Conservation (phyloP, 306 rosid genomes). For the Fragaria vesca region DNA sequence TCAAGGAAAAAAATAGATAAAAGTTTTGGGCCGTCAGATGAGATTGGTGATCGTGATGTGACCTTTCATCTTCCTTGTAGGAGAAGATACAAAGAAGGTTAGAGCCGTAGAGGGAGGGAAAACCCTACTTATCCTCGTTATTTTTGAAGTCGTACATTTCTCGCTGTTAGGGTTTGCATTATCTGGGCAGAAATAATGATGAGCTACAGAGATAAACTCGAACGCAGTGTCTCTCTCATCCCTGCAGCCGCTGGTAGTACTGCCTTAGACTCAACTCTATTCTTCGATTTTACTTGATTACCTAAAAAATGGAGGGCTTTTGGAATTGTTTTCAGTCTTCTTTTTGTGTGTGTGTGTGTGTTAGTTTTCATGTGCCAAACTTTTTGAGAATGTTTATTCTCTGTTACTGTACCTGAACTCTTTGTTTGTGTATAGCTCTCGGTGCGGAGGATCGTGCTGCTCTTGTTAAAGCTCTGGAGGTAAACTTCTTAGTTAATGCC, state of each 20-base stretch:
- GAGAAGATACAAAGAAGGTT: too few relatives aligned
- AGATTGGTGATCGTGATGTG: too few relatives aligned
- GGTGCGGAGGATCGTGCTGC: conserved; percentile 63
- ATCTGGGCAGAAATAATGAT: conserved; percentile 35
- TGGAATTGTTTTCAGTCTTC: too few relatives aligned
- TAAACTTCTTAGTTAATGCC: neutral
- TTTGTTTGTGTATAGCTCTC: conserved; percentile 42
- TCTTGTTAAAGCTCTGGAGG: conserved; percentile 80
- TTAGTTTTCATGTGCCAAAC: neutral
- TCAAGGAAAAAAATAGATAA: too few relatives aligned
- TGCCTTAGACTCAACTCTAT: too few relatives aligned
- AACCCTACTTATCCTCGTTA: too few relatives aligned
- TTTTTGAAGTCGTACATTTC: too few relatives aligned
- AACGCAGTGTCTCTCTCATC: conserved; percentile 36
- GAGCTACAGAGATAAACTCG: conserved; percentile 51
- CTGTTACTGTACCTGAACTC: neutral
- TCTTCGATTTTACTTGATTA: neutral
- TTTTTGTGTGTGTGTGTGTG: neutral
- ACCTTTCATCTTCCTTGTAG: too few relatives aligned
- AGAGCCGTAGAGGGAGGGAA: too few relatives aligned
- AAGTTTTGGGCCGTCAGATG: too few relatives aligned
- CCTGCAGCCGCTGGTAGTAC: neutral
- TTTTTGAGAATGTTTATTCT: neutral
- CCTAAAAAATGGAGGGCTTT: neutral
- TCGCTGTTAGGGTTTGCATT: neutral